phyloP scores from a whole-genome alignment of 2,329 filamentous ascomycete genomes.

The Pyricularia sp. region DNA sequence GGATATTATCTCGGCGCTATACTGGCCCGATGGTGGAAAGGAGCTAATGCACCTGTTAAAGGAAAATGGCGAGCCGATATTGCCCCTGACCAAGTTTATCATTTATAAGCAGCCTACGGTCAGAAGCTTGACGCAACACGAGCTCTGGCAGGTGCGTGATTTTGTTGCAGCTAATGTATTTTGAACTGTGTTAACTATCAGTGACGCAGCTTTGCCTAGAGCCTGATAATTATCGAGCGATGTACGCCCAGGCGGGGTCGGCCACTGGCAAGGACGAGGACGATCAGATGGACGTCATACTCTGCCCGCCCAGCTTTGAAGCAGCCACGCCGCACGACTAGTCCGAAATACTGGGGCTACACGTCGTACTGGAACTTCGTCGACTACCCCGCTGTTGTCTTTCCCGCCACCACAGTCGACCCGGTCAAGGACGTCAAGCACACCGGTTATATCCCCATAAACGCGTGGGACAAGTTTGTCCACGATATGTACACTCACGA shows the following conservation, averaged over 20 bases:
- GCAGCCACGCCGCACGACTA: conserved; percentile 26
- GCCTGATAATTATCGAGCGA: conserved; percentile 21
- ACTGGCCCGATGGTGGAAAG: conserved; percentile 34
- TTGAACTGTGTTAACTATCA: neutral
- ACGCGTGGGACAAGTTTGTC: conserved; percentile 14
- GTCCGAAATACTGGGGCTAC: conserved; percentile 49
- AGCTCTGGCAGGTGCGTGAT: conserved; percentile 23
- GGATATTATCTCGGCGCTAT: conserved; percentile 25
- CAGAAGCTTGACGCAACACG: conserved; percentile 27
- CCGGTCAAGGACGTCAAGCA: conserved; percentile 15
- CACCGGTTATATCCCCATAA: conserved; percentile 10
- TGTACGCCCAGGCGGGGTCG: conserved; percentile 24
- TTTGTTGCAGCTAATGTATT: neutral
- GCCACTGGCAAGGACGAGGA: conserved; percentile 3
- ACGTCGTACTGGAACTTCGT: conserved; percentile 60
- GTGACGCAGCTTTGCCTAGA: neutral
- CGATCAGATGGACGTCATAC: conserved; percentile 26
- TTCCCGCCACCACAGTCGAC: conserved; percentile 38
- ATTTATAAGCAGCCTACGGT: conserved; percentile 31
- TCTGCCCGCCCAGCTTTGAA: conserved; percentile 25
- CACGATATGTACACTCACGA: conserved; percentile 27
- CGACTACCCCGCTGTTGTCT: conserved; percentile 54
- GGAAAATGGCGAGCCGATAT: conserved; percentile 12
- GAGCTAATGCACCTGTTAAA: conserved; percentile 15
- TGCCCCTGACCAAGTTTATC: conserved; percentile 34